Evolutionary conservation across 192 early-diverging fungal species (phyloP).

Genomic region (Backusella sp.): DNA sequence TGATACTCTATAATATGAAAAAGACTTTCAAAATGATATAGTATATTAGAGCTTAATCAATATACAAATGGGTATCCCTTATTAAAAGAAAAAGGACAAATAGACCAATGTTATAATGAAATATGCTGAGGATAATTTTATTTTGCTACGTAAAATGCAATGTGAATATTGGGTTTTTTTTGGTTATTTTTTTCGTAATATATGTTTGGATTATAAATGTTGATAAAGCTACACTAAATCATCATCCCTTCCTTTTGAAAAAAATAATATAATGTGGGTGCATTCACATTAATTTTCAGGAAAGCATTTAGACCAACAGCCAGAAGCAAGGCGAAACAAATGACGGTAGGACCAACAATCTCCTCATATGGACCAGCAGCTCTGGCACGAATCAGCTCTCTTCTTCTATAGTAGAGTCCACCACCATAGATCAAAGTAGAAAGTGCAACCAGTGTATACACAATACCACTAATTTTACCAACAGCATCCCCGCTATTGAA

Average conservation of each 20-base stretch:
- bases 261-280: conserved; percentile 14
- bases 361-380: conserved; percentile 64
- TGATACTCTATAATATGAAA: too few species aligned
- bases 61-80: too few species aligned
- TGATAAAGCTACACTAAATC: background rate
- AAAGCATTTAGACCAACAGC: conserved; percentile 54
- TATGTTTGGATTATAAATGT: too few species aligned
- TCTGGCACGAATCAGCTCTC: conserved; percentile 59
- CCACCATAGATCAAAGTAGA: conserved; percentile 67
- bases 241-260: background rate
- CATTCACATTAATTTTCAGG: conserved; percentile 38
- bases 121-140: background rate
- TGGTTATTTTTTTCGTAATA: background rate
- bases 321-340: conserved; percentile 62
- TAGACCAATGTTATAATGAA: background rate
- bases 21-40: too few species aligned
- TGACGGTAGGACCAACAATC: conserved; percentile 62
- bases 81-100: background rate
- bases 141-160: background rate
- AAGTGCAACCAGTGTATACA: conserved; percentile 69
- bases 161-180: background rate
- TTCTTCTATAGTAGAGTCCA: conserved; percentile 65
- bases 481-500: conserved; percentile 73
- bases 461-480: conserved; percentile 61
- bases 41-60: too few species aligned